Conservation (phyloP, 129 eudicot genomes). For the Mikania micrantha region DNA sequence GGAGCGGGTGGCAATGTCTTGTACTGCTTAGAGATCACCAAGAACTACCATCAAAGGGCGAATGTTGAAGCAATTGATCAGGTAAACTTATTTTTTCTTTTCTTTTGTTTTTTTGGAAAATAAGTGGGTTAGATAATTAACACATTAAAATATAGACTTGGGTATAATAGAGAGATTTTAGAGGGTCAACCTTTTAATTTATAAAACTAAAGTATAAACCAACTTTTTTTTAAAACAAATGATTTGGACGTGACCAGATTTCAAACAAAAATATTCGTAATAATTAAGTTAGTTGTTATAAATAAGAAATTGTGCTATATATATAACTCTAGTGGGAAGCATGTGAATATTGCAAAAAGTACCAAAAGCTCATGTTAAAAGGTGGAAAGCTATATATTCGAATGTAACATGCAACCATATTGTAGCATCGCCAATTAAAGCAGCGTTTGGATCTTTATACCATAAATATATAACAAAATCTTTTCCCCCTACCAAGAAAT, state of each 20-base stretch:
- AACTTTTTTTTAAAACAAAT: too few relatives aligned
- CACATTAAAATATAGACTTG: too few relatives aligned
- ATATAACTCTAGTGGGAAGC: conserved; percentile 33
- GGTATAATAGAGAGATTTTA: too few relatives aligned
- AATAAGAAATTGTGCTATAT: too few relatives aligned
- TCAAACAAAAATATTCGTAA: too few relatives aligned
- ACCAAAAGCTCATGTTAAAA: conserved; percentile 34
- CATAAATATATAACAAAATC: conserved; percentile 20
- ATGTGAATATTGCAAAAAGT: conserved; percentile 37
- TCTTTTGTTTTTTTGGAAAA: too few relatives aligned
- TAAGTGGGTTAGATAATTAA: too few relatives aligned
- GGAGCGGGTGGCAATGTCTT: conserved; percentile 57
- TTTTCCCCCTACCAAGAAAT: conserved; percentile 25
- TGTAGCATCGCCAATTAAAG: conserved; percentile 15
- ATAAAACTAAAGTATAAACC: too few relatives aligned
- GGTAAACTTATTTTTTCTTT: conserved; percentile 28
- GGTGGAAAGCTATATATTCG: conserved; percentile 25
- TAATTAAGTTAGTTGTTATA: too few relatives aligned
- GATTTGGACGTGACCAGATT: too few relatives aligned
- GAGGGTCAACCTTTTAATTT: too few relatives aligned
- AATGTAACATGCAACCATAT: conserved; percentile 38
- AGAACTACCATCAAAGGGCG: conserved; percentile 53
- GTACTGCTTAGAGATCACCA: conserved; percentile 81
- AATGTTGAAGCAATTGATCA: conserved; percentile 41
- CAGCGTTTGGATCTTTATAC: conserved; percentile 25